Evolutionary conservation across 352 stramenopile genomes (phyloP), one percentile per base, ranked within the genome.

Genomic region (Pythium sukuiense): DNA sequence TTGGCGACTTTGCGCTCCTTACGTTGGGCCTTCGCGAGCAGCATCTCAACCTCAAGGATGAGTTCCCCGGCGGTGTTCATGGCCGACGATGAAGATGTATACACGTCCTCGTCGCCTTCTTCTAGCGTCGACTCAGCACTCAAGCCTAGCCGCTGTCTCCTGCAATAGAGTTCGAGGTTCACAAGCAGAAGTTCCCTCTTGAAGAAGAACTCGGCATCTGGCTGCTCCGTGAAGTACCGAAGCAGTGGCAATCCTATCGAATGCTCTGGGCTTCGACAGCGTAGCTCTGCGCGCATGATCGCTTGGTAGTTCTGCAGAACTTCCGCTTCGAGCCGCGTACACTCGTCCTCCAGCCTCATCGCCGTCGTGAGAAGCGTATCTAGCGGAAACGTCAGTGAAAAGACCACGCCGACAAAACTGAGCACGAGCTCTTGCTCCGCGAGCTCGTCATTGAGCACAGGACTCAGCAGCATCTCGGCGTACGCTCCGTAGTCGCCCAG

Each of bases 1-100:
- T 92, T 92, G 24, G 79, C 79, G 12, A 74, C 57, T 61, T 79
- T 84, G 29, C 80, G 79, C 26, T 81, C 60, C 60, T 89, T 88
- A 8, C 83, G 72, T 50, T 88, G 79, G 0, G 74, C 35, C 53
- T 75, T 73, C 14, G 65, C 67, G 2, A 73, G 52, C 11, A 83
- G 16, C 1, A 55, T 32, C 2, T 66, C 66, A 1, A 55, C 39
- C 8, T 83, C 64, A 3, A 72, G 65, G 2, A 65, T 41, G 24
- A 81, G 43, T 8, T 69, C 45, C 9, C 37, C 63, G 0, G 24
- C 30, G n/a, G 26, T 55, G 26, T 5, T 37, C 26, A 39, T 37
- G 8, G 49, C 8, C 26, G 49, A 13, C 49, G 49, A 43, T 1
- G 45, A 39, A 6, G 26, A 11, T 11, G 1, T 18, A 26, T 11